Evolutionary conservation across 1,284 basidiomycete species (phyloP).

Genomic region (Moesziomyces antarcticus): DNA sequence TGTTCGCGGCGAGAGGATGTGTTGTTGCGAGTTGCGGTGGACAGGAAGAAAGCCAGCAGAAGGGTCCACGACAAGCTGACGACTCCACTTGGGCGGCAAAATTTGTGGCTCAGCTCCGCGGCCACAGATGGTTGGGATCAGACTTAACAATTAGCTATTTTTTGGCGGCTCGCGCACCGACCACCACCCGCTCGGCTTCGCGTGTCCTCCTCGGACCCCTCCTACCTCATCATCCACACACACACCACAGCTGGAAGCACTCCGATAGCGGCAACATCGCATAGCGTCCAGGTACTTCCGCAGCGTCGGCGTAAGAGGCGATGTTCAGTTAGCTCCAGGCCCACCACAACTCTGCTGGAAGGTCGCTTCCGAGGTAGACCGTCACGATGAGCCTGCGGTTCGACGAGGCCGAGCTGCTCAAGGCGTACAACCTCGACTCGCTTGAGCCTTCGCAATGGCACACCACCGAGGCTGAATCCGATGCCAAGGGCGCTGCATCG

Average conservation of each 20-base stretch:
- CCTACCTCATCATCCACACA: not conserved
- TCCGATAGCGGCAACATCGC: not conserved
- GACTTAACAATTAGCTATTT: not conserved
- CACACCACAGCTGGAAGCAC: not conserved
- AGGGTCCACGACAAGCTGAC: not conserved
- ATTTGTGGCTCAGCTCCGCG: not conserved
- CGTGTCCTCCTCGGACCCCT: conserved; percentile 2
- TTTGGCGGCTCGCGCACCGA: conserved; percentile 6
- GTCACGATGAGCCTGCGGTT: conserved; percentile 49
- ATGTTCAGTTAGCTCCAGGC: too few relatives aligned
- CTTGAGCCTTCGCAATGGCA: conserved; percentile 67
- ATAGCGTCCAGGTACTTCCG: too few relatives aligned
- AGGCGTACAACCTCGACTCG: conserved; percentile 68
- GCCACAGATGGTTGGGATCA: not conserved
- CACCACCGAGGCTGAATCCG: conserved; percentile 27
- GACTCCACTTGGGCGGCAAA: conserved; percentile 3
- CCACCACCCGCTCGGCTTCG: conserved; percentile 8
- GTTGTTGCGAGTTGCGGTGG: not conserved
- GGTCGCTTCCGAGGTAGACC: not conserved
- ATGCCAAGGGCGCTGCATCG: conserved; percentile 22
- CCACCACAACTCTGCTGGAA: not conserved
- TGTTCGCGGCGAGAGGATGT: conserved; percentile 1
- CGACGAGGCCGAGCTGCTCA: conserved; percentile 67
- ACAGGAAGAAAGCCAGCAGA: not conserved
- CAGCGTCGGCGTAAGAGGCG: too few relatives aligned